Evolutionary conservation across 2,329 filamentous ascomycete species (phyloP), one percentile per base, ranked within the genome.

Genomic region (Diplodia mutila): DNA sequence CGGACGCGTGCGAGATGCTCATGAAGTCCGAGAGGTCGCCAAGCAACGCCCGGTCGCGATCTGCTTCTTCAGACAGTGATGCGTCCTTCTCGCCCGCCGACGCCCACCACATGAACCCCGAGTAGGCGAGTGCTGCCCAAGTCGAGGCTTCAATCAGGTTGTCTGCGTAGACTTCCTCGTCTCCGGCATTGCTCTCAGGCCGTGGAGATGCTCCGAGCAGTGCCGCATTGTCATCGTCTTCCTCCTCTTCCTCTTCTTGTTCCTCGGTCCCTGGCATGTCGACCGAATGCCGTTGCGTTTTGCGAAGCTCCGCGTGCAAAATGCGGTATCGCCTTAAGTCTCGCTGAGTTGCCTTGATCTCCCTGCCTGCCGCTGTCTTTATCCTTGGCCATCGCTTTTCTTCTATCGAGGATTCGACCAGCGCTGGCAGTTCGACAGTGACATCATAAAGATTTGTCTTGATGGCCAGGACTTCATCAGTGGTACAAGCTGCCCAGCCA

Each of bases 401-500:
- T 48, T 67, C 55, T 12, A 29, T 37, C 32, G 48, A 42, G 23
- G 32, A 53, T 21, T 63, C 66, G n/a, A 63, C 55, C 21, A 63
- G 8, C 86, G 49, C 32, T 2, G 66, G 66, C 75, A 98, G 86
- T 65, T 92, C 92, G 69, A 98, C 90, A 48, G 97, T 86, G 73
- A 97, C 85, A 76, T 99, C 95, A 84, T 93, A 98, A 2, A 99
- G 86, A 2, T 91, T 87, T 61, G 89, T 87, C 81, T 98, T 98
- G 79, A 92, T 91, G 55, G 88, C 89, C 16, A 99, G 85, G 68
- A 99, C 95, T 75, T 91, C 94, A 80, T 99, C 95, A 1, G 94
- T 98, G 3, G 94, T 97, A 78, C 94, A 97, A 14, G 94, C 95
- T 68, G 97, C 90, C 93, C 94, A 99, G 48, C 93, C 91, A 37